Base-by-base conservation (phyloP, 2,329 filamentous ascomycete species). In the Hypoxylon sp. region DNA sequence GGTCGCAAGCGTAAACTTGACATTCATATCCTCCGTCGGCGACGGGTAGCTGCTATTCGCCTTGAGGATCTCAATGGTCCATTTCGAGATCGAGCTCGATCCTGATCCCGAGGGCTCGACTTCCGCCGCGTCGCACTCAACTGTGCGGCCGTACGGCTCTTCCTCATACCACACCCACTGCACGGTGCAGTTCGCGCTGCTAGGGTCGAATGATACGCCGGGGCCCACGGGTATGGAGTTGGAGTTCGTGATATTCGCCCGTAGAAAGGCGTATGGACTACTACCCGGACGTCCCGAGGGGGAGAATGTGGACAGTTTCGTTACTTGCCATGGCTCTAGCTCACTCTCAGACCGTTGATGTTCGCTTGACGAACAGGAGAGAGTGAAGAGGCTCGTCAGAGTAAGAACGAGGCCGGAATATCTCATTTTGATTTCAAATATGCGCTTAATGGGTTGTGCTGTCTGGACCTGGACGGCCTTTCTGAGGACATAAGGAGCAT, bases 221-320 rank as follows among this genome's bases (percentile, higher is more conserved):
- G 59, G n/a, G 9, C 63, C 67, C 2, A 69, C 65, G 46, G 65
- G 50, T 30, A 74, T 72, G 46, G 70, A 65, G 65, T 72, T 71
- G n/a, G 75, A 74, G 50, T 76, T 75, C 11, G 63, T 57, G 68
- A 79, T 76, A 41, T 68, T 70, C 14, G 70, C 70, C 51, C 48
- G 56, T 21, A 77, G 50, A 30, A 59, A 50, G 10, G 67, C 74
- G 56, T 70, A 50, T 11, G 68, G 62, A 32, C 52, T 71, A n/a
- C 21, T 71, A 1, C 67, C 73, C 1, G 75, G 74, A 19, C 72
- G 67, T 6, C 73, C 73, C 1, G 75, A 75, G 6, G 76, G 76
- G 4, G 71, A 71, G 56, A 59, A 71, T 0, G 75, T 74, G 1
- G 45, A 30, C 1, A 78, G 34, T 6, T n/a, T 14, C 1, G 72